These are phyloP conservation scores for Capillidium heterosporum DNA, from an alignment of 371 early-diverging fungal genomes.

Conservation along the genomic window DNA sequence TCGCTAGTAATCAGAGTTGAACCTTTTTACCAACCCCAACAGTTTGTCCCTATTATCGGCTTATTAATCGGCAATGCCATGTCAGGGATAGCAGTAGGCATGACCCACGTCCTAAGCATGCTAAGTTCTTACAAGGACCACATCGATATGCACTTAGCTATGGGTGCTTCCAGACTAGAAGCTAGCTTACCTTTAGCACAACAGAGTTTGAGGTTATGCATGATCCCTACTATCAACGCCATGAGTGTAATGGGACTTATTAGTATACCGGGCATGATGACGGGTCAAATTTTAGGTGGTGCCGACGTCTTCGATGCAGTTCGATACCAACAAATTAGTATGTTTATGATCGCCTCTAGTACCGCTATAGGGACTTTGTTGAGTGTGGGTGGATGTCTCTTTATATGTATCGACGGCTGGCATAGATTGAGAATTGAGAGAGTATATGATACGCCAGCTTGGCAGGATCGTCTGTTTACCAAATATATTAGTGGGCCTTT, in stretches of 20 bases:
- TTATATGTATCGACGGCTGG: conserved; percentile 1
- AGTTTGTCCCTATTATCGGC: conserved; percentile 76
- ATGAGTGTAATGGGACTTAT: conserved; percentile 61
- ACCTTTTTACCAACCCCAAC: conserved; percentile 52
- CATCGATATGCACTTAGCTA: conserved; percentile 50
- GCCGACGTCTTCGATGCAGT: conserved; percentile 61
- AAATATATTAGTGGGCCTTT: neutral
- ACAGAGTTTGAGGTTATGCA: conserved; percentile 51
- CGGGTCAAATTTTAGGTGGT: conserved; percentile 75
- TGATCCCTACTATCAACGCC: conserved; percentile 63
- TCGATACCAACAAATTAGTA: conserved; percentile 9
- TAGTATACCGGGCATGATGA: conserved; percentile 80
- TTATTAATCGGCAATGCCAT: conserved; percentile 71
- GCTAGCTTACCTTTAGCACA: conserved; percentile 47
- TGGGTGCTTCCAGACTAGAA: conserved; percentile 76
- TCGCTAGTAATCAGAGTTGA: neutral
- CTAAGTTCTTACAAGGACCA: conserved; percentile 39
- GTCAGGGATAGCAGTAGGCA: conserved; percentile 65
- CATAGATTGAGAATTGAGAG: neutral
- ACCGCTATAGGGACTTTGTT: conserved; percentile 8
- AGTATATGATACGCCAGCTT: neutral
- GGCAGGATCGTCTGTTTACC: neutral
- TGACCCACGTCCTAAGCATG: neutral
- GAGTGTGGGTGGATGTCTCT: neutral
- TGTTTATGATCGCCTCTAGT: conserved; percentile 11